Evolutionary conservation across 78 protist genomes (phyloP), one percentile per base, ranked within the genome.

Genomic region (Goniomonas avonlea): DNA sequence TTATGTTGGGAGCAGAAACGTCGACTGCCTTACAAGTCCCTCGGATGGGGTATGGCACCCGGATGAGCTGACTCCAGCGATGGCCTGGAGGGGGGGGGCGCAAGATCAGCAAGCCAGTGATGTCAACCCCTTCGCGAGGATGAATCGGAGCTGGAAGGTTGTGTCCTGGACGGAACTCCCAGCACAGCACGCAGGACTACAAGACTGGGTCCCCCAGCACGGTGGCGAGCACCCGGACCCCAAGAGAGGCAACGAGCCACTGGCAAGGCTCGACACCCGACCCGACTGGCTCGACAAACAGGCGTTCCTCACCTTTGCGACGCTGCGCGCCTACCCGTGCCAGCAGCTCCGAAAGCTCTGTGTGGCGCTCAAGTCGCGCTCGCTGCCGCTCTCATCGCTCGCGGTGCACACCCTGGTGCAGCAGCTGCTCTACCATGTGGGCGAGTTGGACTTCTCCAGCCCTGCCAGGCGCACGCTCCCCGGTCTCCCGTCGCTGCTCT

Each of bases 291-390:
- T 41, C 38, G 0, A 23, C 56, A 69, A 69, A 59, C 1, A 7
- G n/a, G 60, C 41, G 56, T 47, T 47, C 60, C 38, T 69, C 31
- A 7, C 55, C 20, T 47, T 47, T 17, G 59, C 61, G 20, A 27
- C 38, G 11, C 35, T 69, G 39, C 77, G 77, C n/a, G 77, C 77
- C 21, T 69, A 47, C 21, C 77, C 77, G 43, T 4, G 13, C 23
- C 77, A 27, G 59, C 61, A 69, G 41, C 7, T 69, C 2, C 58
- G 77, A 3, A 69, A 69, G 40, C 18, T 69, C 31, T 43, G 53
- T 23, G 55, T 23, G 18, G 75, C 53, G 3, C 5, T 68, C 27
- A 13, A n/a, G n/a, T 25, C 7, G 45, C 55, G 75, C 20, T 27
- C 31, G 0, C 55, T 68, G 23, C 59, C 58, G 11, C 40, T 68